Evolutionary conservation across 2,329 filamentous ascomycete genomes (phyloP).

Genomic region (Cytospora leucostoma): DNA sequence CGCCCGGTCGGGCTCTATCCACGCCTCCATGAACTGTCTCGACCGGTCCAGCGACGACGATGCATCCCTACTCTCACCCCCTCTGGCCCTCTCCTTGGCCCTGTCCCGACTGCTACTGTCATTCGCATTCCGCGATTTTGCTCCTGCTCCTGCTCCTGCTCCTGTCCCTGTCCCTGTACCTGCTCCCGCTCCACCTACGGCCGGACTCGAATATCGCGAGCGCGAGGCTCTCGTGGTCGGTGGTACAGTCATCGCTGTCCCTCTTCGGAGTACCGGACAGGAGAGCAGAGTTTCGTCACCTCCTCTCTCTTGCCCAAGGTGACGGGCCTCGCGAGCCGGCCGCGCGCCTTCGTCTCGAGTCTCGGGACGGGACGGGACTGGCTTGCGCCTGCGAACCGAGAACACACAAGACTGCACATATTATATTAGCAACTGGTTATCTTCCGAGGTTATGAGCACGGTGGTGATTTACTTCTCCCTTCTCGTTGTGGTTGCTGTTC

Average conservation of each 20-base stretch:
- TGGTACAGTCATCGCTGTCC: conserved; percentile 24
- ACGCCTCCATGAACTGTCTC: conserved; percentile 54
- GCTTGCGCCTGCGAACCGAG: conserved; percentile 9
- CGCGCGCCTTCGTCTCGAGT: conserved; percentile 15
- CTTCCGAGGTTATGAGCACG: background rate
- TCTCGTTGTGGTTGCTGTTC: background rate
- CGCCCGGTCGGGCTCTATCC: conserved; percentile 61
- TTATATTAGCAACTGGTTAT: conserved; percentile 9
- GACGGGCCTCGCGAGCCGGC: conserved; percentile 16
- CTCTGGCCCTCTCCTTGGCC: conserved; percentile 20
- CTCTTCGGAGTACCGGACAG: conserved; percentile 30
- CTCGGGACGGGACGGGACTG: background rate
- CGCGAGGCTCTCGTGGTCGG: conserved; percentile 52
- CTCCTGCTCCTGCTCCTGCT: conserved; percentile 28
- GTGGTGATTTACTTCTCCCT: conserved; percentile 3
- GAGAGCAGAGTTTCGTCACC: conserved; percentile 26
- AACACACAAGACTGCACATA: conserved; percentile 8
- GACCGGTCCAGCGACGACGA: conserved; percentile 35
- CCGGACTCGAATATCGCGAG: conserved; percentile 59
- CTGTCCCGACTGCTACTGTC: conserved; percentile 28
- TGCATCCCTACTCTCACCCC: conserved; percentile 21
- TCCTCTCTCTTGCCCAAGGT: conserved; percentile 24
- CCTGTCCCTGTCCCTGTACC: conserved; percentile 32
- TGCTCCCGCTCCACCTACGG: conserved; percentile 32
- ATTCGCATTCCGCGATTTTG: conserved; percentile 27